Evolutionary conservation across 2,329 filamentous ascomycete species (phyloP).

Genomic region (Magnaporthiopsis incrustans): DNA sequence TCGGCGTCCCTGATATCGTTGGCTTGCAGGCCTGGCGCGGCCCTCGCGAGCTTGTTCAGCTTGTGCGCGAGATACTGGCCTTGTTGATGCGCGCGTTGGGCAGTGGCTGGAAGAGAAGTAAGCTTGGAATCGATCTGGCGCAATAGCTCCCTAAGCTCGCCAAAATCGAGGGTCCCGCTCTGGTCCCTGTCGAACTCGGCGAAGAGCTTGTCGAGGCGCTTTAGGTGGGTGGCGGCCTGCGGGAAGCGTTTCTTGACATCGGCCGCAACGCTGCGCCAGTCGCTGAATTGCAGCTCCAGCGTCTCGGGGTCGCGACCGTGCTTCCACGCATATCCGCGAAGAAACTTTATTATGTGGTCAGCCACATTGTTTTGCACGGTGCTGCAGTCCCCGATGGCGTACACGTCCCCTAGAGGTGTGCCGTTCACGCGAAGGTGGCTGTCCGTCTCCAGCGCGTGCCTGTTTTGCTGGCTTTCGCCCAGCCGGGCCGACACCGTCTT

Average conservation of each 20-base stretch:
- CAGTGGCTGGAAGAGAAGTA: slow-evolving; percentile 88
- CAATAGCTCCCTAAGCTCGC: slow-evolving; percentile 80
- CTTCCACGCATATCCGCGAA: slow-evolving; percentile 85
- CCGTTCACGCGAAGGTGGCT: slow-evolving; percentile 84
- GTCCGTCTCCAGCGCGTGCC: slow-evolving; percentile 88
- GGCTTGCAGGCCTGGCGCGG: slow-evolving; percentile 62
- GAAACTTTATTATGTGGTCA: slow-evolving; percentile 82
- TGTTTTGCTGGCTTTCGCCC: slow-evolving; percentile 70
- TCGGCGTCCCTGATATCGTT: slow-evolving; percentile 87
- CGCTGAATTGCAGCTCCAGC: slow-evolving; percentile 75
- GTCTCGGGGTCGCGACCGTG: slow-evolving; percentile 83
- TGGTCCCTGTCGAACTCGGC: slow-evolving; percentile 88
- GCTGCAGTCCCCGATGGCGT: slow-evolving; percentile 90
- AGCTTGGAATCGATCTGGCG: slow-evolving; percentile 91
- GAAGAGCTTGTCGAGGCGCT: slow-evolving; percentile 85
- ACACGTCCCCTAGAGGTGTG: slow-evolving; percentile 86
- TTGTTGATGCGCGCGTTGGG: slow-evolving; percentile 93
- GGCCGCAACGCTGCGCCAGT: slow-evolving; percentile 80
- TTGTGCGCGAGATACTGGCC: slow-evolving; percentile 88
- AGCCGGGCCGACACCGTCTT: slow-evolving; percentile 72
- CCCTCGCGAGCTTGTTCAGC: slow-evolving; percentile 81
- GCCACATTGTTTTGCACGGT: slow-evolving; percentile 97
- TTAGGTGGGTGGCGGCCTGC: slow-evolving; percentile 79
- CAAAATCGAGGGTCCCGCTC: slow-evolving; percentile 87
- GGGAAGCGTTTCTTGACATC: slow-evolving; percentile 86